Evolutionary conservation across 1,139 yeast species (phyloP).

Genomic region (Scheffersomyces quercinus): DNA sequence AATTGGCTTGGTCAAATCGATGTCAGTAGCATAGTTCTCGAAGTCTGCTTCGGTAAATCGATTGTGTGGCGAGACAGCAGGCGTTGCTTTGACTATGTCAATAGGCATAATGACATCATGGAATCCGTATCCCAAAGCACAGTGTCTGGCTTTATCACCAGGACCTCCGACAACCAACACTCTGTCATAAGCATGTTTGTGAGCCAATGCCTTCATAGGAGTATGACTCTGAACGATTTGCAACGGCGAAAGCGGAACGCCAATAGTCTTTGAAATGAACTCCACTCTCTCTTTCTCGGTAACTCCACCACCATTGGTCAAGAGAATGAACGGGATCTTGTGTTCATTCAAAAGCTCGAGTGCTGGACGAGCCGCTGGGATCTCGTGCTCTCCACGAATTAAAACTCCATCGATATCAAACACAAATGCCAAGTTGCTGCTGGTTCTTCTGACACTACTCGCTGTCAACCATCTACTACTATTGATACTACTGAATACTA

Average conservation of each 20-base stretch:
- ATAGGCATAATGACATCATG: slow-evolving; percentile 72
- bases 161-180: slow-evolving; percentile 87
- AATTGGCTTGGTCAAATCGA: slow-evolving; percentile 43
- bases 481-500: no score
- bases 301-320: slow-evolving; percentile 94
- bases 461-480: no score
- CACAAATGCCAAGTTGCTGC: slow-evolving; percentile 30
- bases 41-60: slow-evolving; percentile 51
- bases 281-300: slow-evolving; percentile 63
- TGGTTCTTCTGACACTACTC: not conserved
- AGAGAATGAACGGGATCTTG: slow-evolving; percentile 74
- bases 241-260: slow-evolving; percentile 50
- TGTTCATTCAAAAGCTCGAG: slow-evolving; percentile 53
- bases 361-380: slow-evolving; percentile 69
- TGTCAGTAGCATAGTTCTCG: slow-evolving; percentile 40
- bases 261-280: slow-evolving; percentile 53
- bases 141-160: slow-evolving; percentile 64
- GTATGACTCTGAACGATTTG: slow-evolving; percentile 92
- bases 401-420: slow-evolving; percentile 89
- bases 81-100: slow-evolving; percentile 61
- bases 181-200: slow-evolving; percentile 45
- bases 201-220: slow-evolving; percentile 69
- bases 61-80: slow-evolving; percentile 75
- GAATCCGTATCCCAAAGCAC: slow-evolving; percentile 81
- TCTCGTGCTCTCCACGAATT: slow-evolving; percentile 68